Evolutionary conservation across 2,329 filamentous ascomycete species (phyloP), one percentile per base, ranked within the genome.

Genomic region (Rutstroemia sp.): DNA sequence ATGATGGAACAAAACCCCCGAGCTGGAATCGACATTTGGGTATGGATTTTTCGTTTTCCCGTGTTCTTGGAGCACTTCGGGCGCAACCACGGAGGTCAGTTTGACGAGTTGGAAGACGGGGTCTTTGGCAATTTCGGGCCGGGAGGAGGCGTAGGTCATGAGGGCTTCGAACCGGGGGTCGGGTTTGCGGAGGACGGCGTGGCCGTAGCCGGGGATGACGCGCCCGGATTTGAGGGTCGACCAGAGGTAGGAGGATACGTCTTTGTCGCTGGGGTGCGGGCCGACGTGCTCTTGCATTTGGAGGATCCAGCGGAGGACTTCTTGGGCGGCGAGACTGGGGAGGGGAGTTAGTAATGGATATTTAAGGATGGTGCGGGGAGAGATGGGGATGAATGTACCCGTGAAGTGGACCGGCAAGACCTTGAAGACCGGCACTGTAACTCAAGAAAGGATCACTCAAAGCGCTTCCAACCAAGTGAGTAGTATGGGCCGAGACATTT

Each of bases 1-100:
- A 78, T 97, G 91, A 75, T 97, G 87, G 83, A 99, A 97, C 49
- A 99, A 80, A 5, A 97, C 92, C 62, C 94, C 94, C 0, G 91
- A 96, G 61, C 84, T 87, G 49, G 88, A 91, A 74, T 99, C 94
- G 60, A 99, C 94, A 71, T 99, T 99, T 62, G 94, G 94, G 75
- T 92, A 95, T 2, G 94, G 91, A 77, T 96, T 96, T 81, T 95
- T 95, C 64, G 91, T 96, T 86, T 96, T 97, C 73, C 94, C 94
- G 71, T 99, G 94, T 77, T 96, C 85, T 67, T 84, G 94, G 66
- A 99, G 79, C 19, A 99, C 94, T 52, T 83, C 82, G 16, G 94
- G 94, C 0, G 94, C 94, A 61, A 99, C 87, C 69, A 91, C 87
- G 63, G 87, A 91, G 78, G 95, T 97, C 77, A 88, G 86, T 81